Conservation (phyloP, 768 basidiomycete genomes). For the Phanerodontia chrysosporium region DNA sequence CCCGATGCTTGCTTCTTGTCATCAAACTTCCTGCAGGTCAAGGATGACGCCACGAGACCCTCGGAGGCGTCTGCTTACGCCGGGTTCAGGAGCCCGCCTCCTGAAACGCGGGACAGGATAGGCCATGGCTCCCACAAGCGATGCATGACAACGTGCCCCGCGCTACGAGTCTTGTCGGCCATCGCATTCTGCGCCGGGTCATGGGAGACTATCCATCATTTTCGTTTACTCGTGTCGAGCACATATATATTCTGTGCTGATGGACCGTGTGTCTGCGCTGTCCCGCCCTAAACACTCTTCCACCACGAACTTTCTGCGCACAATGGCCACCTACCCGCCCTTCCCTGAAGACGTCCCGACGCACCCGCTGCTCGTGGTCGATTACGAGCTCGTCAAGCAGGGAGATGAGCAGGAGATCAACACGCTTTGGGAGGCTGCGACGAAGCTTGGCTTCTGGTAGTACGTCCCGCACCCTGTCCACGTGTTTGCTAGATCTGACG, state of each 20-base stretch:
- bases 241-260: background rate
- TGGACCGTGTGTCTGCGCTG: too few species aligned
- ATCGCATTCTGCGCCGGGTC: background rate
- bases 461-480: slow-evolving; percentile 25
- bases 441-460: slow-evolving; percentile 52
- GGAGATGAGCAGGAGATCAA: slow-evolving; percentile 36
- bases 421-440: slow-evolving; percentile 44
- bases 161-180: background rate
- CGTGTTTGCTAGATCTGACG: background rate
- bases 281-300: too few species aligned
- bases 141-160: background rate
- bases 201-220: background rate
- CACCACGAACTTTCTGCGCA: too few species aligned
- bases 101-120: background rate
- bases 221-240: background rate
- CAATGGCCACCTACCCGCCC: slow-evolving; percentile 3
- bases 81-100: background rate
- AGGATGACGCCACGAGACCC: too few species aligned
- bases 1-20: too few species aligned
- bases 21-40: too few species aligned
- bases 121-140: background rate
- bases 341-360: slow-evolving; percentile 42
- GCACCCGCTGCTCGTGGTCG: slow-evolving; percentile 43
- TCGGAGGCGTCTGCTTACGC: too few species aligned
- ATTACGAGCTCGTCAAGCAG: slow-evolving; percentile 34